Base-by-base conservation (phyloP, 2,329 filamentous ascomycete genomes). In the Ophiocordyceps robertsii region DNA sequence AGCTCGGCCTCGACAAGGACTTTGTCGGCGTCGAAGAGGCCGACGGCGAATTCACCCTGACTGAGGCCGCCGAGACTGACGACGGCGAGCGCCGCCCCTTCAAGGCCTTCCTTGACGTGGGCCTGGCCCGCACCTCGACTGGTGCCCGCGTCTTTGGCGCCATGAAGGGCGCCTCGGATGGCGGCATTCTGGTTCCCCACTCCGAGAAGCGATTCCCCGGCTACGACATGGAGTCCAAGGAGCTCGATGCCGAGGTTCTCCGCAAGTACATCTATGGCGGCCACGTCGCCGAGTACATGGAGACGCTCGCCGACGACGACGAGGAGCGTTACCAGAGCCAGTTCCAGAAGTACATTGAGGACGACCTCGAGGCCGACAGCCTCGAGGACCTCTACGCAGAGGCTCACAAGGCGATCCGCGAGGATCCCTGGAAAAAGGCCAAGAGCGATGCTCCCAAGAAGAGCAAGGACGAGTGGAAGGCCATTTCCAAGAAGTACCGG, bases 261-360 rank as follows among this genome's bases (percentile, higher is more conserved):
- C 88, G 90, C 79, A 94, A 89, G 77, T 98, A 98, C 84, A 98
- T 98, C 78, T 90, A 86, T 70, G 92, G 78, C 64, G 90, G 92
- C 49, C 92, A 98, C 80, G 86, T 98, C 53, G 89, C 90, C 57
- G 92, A 98, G 81, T 98, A 98, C 82, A 98, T 98, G 92, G 92
- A 98, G 83, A 92, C 84, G 46, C 85, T 98, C 53, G 92, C 92
- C 71, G 92, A 98, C 61, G 92, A 98, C 66, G 92, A 98, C 65
- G 92, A 98, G 84, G 92, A 98, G 81, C 89, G 92, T 66, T 98
- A 87, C 86, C 90, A 90, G 79, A 81, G 79, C 59, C 92, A 98
- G 77, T 98, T 98, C 84, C 75, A 81, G 68, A 83, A 92, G 72
- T 98, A 98, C 80, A 84, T 95, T 56, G 90, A 98, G 54, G 87